Conservation (phyloP, 1,284 basidiomycete genomes). For the Cystobasidium pallidum region DNA sequence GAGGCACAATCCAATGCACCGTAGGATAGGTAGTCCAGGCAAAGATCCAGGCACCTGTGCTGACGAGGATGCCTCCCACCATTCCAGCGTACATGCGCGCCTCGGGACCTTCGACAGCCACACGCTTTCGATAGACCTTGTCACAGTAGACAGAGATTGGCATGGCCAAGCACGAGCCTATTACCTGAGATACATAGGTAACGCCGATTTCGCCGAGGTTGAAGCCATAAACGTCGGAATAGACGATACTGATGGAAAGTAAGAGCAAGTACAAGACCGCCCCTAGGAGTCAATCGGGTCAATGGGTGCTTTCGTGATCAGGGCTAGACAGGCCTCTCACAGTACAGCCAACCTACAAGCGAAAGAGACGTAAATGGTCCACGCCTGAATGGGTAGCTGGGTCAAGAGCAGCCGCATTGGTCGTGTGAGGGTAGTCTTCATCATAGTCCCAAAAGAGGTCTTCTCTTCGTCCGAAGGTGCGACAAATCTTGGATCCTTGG, state of each 20-base stretch:
- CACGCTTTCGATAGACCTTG: conserved; percentile 55
- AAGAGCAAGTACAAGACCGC: conserved; percentile 12
- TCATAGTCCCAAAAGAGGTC: conserved; percentile 52
- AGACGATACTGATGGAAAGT: conserved; percentile 22
- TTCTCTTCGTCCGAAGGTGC: conserved; percentile 53
- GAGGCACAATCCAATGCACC: conserved; percentile 49
- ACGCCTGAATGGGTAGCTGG: conserved; percentile 49
- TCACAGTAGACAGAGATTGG: conserved; percentile 36
- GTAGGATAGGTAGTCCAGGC: conserved; percentile 45
- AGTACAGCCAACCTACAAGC: too few species aligned
- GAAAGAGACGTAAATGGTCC: conserved; percentile 40
- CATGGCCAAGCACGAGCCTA: conserved; percentile 43
- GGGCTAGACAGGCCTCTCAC: too few species aligned
- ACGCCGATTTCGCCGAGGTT: conserved; percentile 45
- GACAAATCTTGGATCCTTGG: conserved; percentile 54
- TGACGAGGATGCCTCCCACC: conserved; percentile 63
- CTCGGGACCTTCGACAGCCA: conserved; percentile 66
- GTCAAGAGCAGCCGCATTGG: conserved; percentile 51
- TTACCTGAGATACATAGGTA: conserved; percentile 43
- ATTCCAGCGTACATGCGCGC: conserved; percentile 73
- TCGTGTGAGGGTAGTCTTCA: conserved; percentile 53
- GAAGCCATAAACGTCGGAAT: conserved; percentile 22
- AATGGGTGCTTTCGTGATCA: too few species aligned
- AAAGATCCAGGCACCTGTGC: conserved; percentile 47
- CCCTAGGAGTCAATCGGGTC: too few species aligned